Evolutionary conservation across 2,329 filamentous ascomycete species (phyloP), one percentile per base, ranked within the genome.

Genomic region (Cladosporium sp.): DNA sequence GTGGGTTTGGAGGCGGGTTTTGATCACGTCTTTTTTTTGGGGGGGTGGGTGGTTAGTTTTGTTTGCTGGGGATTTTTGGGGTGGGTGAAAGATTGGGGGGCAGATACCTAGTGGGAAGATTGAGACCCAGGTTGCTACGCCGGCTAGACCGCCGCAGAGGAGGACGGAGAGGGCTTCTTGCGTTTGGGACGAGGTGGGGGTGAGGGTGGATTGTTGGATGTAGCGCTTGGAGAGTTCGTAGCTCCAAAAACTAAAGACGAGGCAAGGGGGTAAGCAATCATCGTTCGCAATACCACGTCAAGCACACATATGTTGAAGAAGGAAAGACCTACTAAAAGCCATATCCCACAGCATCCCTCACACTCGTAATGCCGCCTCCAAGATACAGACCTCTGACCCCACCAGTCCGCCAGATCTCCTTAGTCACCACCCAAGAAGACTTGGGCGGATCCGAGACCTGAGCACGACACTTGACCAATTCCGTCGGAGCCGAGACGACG

Each of bases 281-380:
- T 13, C 15, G 18, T n/a, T n/a, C n/a, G 13, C 18, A 43, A 22
- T 16, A 12, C 16, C 40, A 32, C 30, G 4, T 3, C 29, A n/a
- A 43, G 40, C 27, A 43, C 6, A 30, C n/a, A n/a, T n/a, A n/a
- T n/a, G n/a, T n/a, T n/a, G n/a, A 12, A 8, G 30, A 32, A 32
- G 8, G 8, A 18, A 41, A 38, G 48, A 62, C 77, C 61, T 74
- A 82, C 78, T 96, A 97, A 68, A 96, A 96, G 0, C 91, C 92
- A 69, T 96, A 97, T n/a, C 92, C 92, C 49, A 96, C 79, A 51
- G 85, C 85, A 69, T 97, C 92, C 43, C 92, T 78, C 35, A 92
- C 65, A 47, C 85, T 88, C 0, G 92, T 97, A 13, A 96, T 82
- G 0, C 72, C 75, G 16, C 92, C 92, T 16, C 90, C 92, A 54